Conservation (phyloP, 1,139 yeast genomes). For the Yamadazyma dendronema region DNA sequence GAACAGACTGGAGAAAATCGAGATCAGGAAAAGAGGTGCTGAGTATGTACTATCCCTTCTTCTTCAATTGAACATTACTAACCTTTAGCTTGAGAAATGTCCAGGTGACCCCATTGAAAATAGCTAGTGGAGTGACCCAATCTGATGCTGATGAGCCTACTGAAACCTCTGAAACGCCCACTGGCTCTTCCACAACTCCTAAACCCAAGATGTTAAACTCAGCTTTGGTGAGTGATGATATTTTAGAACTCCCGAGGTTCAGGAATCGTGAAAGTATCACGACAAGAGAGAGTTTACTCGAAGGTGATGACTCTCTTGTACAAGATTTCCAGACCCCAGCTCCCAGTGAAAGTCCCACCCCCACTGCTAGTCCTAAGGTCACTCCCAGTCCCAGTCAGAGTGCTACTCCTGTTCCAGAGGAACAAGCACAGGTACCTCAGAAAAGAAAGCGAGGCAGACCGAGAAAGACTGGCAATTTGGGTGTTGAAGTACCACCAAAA, state of each 20-base stretch:
- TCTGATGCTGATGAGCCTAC: too few relatives aligned
- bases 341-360: not conserved
- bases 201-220: slow-evolving; percentile 21
- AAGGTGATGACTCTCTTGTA: too few relatives aligned
- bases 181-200: slow-evolving; percentile 7
- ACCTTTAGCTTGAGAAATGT: slow-evolving; percentile 12
- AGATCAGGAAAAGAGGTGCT: slow-evolving; percentile 39
- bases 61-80: slow-evolving; percentile 8
- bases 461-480: slow-evolving; percentile 6
- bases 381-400: not conserved
- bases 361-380: not conserved
- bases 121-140: too few relatives aligned
- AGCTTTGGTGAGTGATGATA: slow-evolving; percentile 23
- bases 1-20: slow-evolving; percentile 20
- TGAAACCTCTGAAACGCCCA: not conserved
- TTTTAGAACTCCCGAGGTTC: slow-evolving; percentile 24
- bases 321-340: too few relatives aligned
- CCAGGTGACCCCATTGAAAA: slow-evolving; percentile 12
- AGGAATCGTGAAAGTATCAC: not conserved
- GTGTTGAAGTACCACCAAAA: slow-evolving; percentile 4
- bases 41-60: slow-evolving; percentile 29
- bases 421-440: slow-evolving; percentile 5
- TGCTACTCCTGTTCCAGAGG: slow-evolving; percentile 2
- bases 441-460: slow-evolving; percentile 17
- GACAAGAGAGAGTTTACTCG: slow-evolving; percentile 2